Base-by-base conservation (phyloP, 257 asterid genomes). In the Rehmannia glutinosa region DNA sequence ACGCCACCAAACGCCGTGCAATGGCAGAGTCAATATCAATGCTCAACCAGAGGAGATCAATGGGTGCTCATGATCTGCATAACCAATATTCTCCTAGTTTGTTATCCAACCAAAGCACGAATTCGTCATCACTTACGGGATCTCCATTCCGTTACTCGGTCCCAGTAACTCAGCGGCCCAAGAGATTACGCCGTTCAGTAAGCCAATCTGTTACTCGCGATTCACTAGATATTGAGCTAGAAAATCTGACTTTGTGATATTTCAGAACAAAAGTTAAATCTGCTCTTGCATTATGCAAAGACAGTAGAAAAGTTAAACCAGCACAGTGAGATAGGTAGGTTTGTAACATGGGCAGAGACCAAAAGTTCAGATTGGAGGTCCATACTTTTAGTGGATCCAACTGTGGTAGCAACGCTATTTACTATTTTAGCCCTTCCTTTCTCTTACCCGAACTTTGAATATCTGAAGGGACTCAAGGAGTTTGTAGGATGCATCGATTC, bases 1-100 rank as follows among this genome's bases (percentile, higher is more conserved):
- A 90, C 66, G 96, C 96, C 58, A 85, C 97, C 70, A 88, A 73
- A 66, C 84, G 57, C 52, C 90, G 95, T 33, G 85, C 85, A 28
- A 75, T 81, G 72, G 87, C 85, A 39, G 87, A 77, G 74, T 75
- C 84, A 0, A 39, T 71, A 28, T 52, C 82, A 49, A 43, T 60
- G 51, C 75, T 66, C 63, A 42, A 64, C 69, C 80, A 51, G 49
- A 78, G 75, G 43, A 80, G 83, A 60, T 64, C 72, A 19, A 59
- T 65, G 16, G 71, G 71, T 58, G 70, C 70, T 15, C 78, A 49
- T 53, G 68, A 77, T 49, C 75, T 66, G 46, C 84, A 76, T 58
- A 75, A 73, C 70, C 93, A 73, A 57, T 60, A 54, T 68, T 68
- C 77, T 64, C 67, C 79, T 5, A 64, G 64, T 70, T 78, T 95